phyloP scores from a whole-genome alignment of 257 asterid genomes.

The Solanum appendiculatum region DNA sequence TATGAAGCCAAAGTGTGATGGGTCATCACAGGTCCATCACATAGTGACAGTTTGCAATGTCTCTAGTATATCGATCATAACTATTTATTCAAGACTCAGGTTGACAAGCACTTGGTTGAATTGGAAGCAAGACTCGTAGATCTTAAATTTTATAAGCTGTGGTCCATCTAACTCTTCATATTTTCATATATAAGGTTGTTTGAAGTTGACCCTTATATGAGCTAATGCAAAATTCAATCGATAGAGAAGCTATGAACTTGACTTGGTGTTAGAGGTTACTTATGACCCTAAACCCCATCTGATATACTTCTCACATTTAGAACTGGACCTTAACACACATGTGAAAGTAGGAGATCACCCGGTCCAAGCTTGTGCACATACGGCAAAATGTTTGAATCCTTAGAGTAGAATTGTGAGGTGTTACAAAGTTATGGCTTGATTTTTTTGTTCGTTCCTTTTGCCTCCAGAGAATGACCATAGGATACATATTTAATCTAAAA shows the following conservation, averaged over 20 bases:
- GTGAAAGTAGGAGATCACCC: no score
- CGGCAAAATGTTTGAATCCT: not conserved
- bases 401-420: not conserved
- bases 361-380: no score
- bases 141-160: not conserved
- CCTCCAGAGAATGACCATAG: no score
- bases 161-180: not conserved
- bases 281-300: no score
- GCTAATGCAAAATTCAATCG: not conserved
- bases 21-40: not conserved
- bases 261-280: not conserved
- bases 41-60: not conserved
- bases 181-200: no score
- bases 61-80: no score
- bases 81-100: no score
- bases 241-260: not conserved
- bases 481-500: no score
- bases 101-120: not conserved
- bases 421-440: no score
- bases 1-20: no score
- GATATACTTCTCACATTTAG: not conserved
- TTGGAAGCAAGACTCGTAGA: no score
- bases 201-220: not conserved
- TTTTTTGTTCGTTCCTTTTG: no score
- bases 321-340: not conserved